Evolutionary conservation across 495 filamentous ascomycete species (phyloP).

Genomic region (Terfezia boudieri): DNA sequence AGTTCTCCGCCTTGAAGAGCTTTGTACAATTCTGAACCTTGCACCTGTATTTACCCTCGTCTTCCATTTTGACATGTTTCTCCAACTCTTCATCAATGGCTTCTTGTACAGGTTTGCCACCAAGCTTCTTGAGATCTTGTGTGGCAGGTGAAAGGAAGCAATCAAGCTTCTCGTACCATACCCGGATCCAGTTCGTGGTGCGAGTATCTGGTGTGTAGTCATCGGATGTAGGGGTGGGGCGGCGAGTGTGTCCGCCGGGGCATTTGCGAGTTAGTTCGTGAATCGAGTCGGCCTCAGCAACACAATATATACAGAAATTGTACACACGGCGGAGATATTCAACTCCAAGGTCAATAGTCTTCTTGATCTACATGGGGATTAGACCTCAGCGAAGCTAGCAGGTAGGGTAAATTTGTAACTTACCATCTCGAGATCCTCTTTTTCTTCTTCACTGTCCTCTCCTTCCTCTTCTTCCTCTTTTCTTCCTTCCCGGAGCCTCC

Average conservation of each 20-base stretch:
- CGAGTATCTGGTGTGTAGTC: slow-evolving; percentile 75
- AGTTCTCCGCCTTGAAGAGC: slow-evolving; percentile 86
- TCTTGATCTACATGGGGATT: slow-evolving; percentile 32
- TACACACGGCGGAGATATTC: slow-evolving; percentile 91
- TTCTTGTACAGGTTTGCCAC: slow-evolving; percentile 69
- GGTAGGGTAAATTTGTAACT: slow-evolving; percentile 30
- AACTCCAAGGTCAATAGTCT: slow-evolving; percentile 84
- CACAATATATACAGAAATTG: slow-evolving; percentile 99
- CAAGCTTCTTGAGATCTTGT: slow-evolving; percentile 59
- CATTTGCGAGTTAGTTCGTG: slow-evolving; percentile 92
- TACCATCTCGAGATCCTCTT: slow-evolving; percentile 46
- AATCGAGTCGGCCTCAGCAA: slow-evolving; percentile 91
- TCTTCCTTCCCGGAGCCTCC: slow-evolving; percentile 47
- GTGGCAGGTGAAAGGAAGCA: slow-evolving; percentile 17
- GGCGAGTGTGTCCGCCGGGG: slow-evolving; percentile 82
- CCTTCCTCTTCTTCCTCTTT: slow-evolving; percentile 34
- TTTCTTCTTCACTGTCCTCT: slow-evolving; percentile 51
- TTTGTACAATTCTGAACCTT: slow-evolving; percentile 90
- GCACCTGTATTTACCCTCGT: slow-evolving; percentile 88
- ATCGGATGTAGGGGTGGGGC: slow-evolving; percentile 52
- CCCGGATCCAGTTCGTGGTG: slow-evolving; percentile 98
- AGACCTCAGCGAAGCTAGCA: not conserved
- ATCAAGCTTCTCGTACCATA: slow-evolving; percentile 94
- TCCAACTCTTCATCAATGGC: slow-evolving; percentile 63
- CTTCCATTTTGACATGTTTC: slow-evolving; percentile 88